Evolutionary conservation across 495 filamentous ascomycete genomes (phyloP).

Genomic region (Penicillium psychrofluorescens): DNA sequence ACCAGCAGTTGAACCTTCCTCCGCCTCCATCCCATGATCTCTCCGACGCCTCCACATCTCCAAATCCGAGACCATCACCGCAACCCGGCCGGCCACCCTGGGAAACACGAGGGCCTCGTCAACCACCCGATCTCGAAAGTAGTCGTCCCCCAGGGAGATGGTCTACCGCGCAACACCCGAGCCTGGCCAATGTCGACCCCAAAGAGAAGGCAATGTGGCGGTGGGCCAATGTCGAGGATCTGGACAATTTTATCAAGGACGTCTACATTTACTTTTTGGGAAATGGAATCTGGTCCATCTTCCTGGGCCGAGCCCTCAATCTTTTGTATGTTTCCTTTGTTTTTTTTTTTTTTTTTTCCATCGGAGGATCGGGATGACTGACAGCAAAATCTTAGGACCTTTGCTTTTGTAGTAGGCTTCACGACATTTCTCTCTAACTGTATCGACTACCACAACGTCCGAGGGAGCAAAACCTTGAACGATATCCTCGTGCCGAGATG

Average conservation of each 20-base stretch:
- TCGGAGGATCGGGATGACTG: background rate
- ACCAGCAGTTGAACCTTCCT: slow-evolving; percentile 26
- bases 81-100: slow-evolving; percentile 53
- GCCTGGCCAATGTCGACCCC: slow-evolving; percentile 50
- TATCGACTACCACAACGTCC: slow-evolving; percentile 71
- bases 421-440: slow-evolving; percentile 81
- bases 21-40: slow-evolving; percentile 29
- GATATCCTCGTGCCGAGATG: slow-evolving; percentile 78
- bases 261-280: slow-evolving; percentile 88
- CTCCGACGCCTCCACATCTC: slow-evolving; percentile 14
- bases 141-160: slow-evolving; percentile 21
- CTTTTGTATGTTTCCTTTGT: slow-evolving; percentile 54
- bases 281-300: slow-evolving; percentile 84
- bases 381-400: slow-evolving; percentile 35
- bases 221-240: slow-evolving; percentile 88
- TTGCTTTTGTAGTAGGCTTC: slow-evolving; percentile 77
- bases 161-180: slow-evolving; percentile 27
- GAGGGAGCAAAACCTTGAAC: slow-evolving; percentile 64
- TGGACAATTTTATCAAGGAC: slow-evolving; percentile 84
- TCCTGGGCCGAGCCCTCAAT: slow-evolving; percentile 61
- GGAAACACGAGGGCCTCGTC: slow-evolving; percentile 56
- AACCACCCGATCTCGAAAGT: slow-evolving; percentile 32
- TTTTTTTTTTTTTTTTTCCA: background rate
- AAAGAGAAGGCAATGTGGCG: slow-evolving; percentile 88
- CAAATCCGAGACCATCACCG: slow-evolving; percentile 40